Evolutionary conservation across 805 yeast genomes (phyloP).

Genomic region (Diddensiella caesifluorescens): DNA sequence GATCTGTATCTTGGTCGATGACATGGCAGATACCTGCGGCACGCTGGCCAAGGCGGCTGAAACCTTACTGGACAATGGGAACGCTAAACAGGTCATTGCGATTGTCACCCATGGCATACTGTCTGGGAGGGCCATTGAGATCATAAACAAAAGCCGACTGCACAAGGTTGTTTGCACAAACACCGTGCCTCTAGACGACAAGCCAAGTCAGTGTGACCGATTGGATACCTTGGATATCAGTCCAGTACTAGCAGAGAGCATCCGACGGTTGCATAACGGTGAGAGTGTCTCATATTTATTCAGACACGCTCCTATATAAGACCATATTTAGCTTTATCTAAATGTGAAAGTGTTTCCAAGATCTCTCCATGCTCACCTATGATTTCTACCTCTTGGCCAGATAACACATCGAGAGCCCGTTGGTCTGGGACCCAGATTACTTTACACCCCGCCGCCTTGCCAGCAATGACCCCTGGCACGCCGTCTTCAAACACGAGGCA

Average conservation of each 20-base stretch:
- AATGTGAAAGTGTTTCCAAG: slow-evolving; percentile 45
- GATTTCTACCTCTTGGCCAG: slow-evolving; percentile 40
- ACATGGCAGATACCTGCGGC: slow-evolving; percentile 99
- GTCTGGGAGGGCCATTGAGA: slow-evolving; percentile 78
- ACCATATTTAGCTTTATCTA: slow-evolving; percentile 44
- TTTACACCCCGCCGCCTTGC: slow-evolving; percentile 71
- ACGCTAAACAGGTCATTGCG: slow-evolving; percentile 80
- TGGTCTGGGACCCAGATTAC: slow-evolving; percentile 96
- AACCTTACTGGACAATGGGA: slow-evolving; percentile 64
- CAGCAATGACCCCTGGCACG: slow-evolving; percentile 83
- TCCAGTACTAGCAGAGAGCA: slow-evolving; percentile 86
- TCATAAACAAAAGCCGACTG: slow-evolving; percentile 62
- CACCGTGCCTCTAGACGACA: slow-evolving; percentile 79
- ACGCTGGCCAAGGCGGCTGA: slow-evolving; percentile 95
- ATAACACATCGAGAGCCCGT: slow-evolving; percentile 54
- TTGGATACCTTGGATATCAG: slow-evolving; percentile 79
- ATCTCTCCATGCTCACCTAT: slow-evolving; percentile 53
- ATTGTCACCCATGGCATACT: slow-evolving; percentile 96
- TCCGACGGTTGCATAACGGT: slow-evolving; percentile 93
- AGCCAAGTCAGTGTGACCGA: slow-evolving; percentile 54
- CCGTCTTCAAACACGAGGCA: slow-evolving; percentile 95
- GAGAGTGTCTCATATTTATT: slow-evolving; percentile 89
- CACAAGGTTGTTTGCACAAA: slow-evolving; percentile 84
- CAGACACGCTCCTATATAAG: slow-evolving; percentile 51
- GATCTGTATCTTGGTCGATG: slow-evolving; percentile 86